These are phyloP conservation scores for Chrysanthemum lavandulifolium DNA, from an alignment of 129 eudicot genomes.

Conservation along the genomic window DNA sequence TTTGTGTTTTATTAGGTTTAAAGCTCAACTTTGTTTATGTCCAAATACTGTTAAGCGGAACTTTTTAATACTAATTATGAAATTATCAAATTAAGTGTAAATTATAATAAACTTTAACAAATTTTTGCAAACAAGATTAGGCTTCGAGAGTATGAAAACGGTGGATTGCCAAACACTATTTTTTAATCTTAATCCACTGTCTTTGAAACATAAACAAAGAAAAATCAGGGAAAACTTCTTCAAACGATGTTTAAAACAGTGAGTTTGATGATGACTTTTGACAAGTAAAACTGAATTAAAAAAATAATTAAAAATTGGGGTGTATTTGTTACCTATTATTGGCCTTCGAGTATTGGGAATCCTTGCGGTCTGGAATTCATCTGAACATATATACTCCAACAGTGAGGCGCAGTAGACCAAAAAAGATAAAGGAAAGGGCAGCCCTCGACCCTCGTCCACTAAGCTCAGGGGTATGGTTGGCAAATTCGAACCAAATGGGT, in stretches of 20 bases:
- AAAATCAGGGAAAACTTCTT: not conserved
- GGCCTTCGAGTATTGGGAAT: slow-evolving; percentile 92
- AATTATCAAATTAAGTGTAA: not conserved
- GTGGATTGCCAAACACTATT: not conserved
- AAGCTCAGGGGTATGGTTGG: too few relatives aligned
- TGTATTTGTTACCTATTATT: slow-evolving; percentile 47
- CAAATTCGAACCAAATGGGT: too few relatives aligned
- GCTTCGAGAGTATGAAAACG: too few relatives aligned
- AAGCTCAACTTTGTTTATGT: too few relatives aligned
- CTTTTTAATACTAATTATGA: not conserved
- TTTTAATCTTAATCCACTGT: not conserved
- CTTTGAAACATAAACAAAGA: not conserved
- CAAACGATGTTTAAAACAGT: not conserved
- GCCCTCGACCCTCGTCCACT: too few relatives aligned
- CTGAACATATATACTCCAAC: not conserved
- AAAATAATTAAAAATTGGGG: not conserved
- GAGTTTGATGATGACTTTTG: not conserved
- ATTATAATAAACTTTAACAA: not conserved
- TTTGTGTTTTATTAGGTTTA: not conserved
- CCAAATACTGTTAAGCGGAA: too few relatives aligned
- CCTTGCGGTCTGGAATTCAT: slow-evolving; percentile 9
- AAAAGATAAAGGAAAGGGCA: not conserved
- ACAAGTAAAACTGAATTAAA: not conserved
- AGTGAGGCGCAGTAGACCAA: not conserved
- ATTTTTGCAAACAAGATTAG: too few relatives aligned